Percentiles rank a stretch among this genome's conserved stretches.
Conservation (phyloP, 306 rosid species). For the Pyrus bretschneideri region DNA sequence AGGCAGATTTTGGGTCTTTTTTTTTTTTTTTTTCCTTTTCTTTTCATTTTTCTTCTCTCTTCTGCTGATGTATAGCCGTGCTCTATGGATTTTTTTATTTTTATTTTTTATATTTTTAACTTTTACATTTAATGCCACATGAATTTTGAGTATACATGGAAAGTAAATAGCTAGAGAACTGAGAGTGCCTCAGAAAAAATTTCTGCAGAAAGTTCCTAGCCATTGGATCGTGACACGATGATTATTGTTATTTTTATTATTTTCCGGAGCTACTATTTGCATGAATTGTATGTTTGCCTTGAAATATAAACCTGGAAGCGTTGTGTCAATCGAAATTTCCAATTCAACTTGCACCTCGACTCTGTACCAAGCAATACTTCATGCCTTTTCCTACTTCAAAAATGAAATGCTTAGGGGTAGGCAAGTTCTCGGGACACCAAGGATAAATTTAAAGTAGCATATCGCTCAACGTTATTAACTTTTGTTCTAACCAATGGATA, state of each 20-base stretch:
- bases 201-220: not conserved
- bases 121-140: slow-evolving; percentile 3
- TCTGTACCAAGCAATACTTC: no score
- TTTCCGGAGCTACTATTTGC: not conserved
- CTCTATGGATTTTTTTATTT: not conserved
- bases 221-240: not conserved
- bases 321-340: not conserved
- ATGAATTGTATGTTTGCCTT: not conserved
- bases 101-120: not conserved
- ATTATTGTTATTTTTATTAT: not conserved
- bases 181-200: not conserved
- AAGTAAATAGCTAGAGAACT: slow-evolving; percentile 1
- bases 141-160: slow-evolving; percentile 1
- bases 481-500: not conserved
- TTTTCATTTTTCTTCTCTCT: not conserved
- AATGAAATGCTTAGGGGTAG: not conserved
- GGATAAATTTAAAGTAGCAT: no score
- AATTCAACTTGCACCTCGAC: not conserved
- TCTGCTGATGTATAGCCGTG: slow-evolving; percentile 19
- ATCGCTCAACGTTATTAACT: not conserved
- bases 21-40: not conserved
- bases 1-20: slow-evolving; percentile 12
- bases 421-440: no score
- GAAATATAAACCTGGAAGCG: not conserved
- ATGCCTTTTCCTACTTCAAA: no score